Conservation (phyloP, 2,329 filamentous ascomycete species). For the Cytospora piceicola region DNA sequence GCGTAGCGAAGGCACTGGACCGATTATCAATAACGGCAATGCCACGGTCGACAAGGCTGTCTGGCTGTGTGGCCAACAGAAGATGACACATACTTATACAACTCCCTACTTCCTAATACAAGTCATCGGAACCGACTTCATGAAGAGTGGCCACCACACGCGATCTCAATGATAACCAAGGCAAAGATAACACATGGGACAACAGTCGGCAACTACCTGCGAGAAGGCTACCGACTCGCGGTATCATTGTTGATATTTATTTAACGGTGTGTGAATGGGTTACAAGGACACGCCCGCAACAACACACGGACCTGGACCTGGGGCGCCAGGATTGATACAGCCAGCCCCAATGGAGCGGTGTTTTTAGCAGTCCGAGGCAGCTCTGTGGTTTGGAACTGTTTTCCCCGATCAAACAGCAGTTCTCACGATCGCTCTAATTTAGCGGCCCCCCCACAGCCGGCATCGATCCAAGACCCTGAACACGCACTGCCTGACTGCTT, state of each 20-base stretch:
- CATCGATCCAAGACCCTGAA: slow-evolving; percentile 1
- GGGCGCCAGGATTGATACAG: no score
- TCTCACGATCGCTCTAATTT: slow-evolving; percentile 3
- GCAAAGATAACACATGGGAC: no score
- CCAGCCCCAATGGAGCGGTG: not conserved
- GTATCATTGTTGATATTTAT: no score
- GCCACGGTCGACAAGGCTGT: no score
- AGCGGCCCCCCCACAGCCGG: slow-evolving; percentile 4
- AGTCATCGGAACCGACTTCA: not conserved
- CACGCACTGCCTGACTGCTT: not conserved
- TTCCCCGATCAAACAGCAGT: slow-evolving; percentile 1
- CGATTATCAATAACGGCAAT: not conserved
- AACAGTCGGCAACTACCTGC: no score
- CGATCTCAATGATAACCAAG: no score
- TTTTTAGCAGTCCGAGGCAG: not conserved
- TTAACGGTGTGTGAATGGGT: no score
- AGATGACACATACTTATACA: not conserved
- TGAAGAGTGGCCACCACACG: no score
- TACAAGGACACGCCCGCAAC: no score
- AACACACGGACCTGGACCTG: no score
- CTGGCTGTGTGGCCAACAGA: no score
- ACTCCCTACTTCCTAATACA: not conserved
- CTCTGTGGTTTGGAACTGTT: not conserved
- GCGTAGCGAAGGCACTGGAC: not conserved
- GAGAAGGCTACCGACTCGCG: no score